Evolutionary conservation across 2,329 filamentous ascomycete genomes (phyloP), one percentile per base, ranked within the genome.

Genomic region (Hypomyces rosellus): DNA sequence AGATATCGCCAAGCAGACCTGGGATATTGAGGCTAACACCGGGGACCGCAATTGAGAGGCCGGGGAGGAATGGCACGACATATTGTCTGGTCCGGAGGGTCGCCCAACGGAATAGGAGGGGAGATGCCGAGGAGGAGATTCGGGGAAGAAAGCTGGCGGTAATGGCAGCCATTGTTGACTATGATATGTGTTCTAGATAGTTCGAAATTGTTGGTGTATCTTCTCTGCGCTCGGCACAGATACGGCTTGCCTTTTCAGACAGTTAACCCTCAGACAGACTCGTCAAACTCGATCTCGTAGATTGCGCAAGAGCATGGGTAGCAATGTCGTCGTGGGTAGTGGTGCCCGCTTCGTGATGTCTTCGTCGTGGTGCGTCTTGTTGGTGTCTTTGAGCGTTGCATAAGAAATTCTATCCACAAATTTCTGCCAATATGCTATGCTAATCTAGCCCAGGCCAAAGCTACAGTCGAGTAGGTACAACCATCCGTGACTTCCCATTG

Each of bases 1-100:
- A 97, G 62, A 99, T 84, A 55, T 87, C 88, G 50, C 81, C 84
- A 18, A 96, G 71, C n/a, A 90, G 65, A 45, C 74, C 81, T 8
- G 75, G 75, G 11, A 80, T 61, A 50, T 70, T 71, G 51, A 77
- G 64, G 58, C 82, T 76, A 57, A 88, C 74, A 37, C 78, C 73
- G 20, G 86, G 82, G 37, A 86, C 68, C 6, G 81, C 72, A 53
- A 85, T 72, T 14, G 79, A 72, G 33, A 82, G 66, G 57, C 74
- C 76, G 51, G 75, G 75, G 52, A 83, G 68, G 59, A 77, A 69
- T 46, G 75, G 69, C 55, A 72, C 61, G 34, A 72, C 68, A 50
- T 75, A 64, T 54, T 74, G 72, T 48, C 72, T 69, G 42, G 72
- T 70, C 48, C 71, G 74, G 42, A 76, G 55, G 1, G 69, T 68